Evolutionary conservation across 2,329 filamentous ascomycete genomes (phyloP), one percentile per base, ranked within the genome.

Genomic region (Nemania sp.): DNA sequence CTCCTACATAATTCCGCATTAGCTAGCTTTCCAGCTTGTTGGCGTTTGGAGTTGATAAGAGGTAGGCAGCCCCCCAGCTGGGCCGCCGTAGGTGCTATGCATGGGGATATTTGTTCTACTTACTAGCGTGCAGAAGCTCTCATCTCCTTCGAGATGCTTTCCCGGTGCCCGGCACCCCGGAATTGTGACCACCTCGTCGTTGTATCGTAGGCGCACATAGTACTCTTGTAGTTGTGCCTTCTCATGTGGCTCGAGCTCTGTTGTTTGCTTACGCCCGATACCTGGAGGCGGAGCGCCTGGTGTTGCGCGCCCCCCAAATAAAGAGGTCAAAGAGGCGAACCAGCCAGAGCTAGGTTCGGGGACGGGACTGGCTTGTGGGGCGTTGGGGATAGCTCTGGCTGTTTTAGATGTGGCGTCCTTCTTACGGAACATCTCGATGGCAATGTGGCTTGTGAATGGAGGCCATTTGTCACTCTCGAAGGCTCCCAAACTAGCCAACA

Each of bases 171-270:
- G 89, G 79, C 96, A 99, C 2, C 93, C 94, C 0, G 95, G 95
- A 20, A 99, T 86, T 15, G 86, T 88, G 76, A 98, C 88, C 3
- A 93, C 88, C 61, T 87, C 85, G 78, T 98, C 96, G 75, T 99
- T 99, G 80, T 97, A 99, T 58, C 94, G 88, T 66, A 99, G 80
- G 20, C 96, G 90, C 15, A 99, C 95, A 79, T 92, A 99, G 83
- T 97, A 94, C 1, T 89, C 90, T 27, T 92, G 84, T 11, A 97
- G 80, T 62, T 84, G 85, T 18, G 83, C 80, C 73, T 85, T 88
- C 73, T 94, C 88, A 1, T 80, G 77, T 0, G 84, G 79, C 0
- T 83, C 85, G 63, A 96, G 82, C 13, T 88, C 82, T 1, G 82
- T 75, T 5, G 86, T 83, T 13, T 84, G 84, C 74, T 87, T 90